These are phyloP conservation scores for Hypholoma sublateritium DNA, from an alignment of 768 basidiomycete species.

Conservation along the genomic window DNA sequence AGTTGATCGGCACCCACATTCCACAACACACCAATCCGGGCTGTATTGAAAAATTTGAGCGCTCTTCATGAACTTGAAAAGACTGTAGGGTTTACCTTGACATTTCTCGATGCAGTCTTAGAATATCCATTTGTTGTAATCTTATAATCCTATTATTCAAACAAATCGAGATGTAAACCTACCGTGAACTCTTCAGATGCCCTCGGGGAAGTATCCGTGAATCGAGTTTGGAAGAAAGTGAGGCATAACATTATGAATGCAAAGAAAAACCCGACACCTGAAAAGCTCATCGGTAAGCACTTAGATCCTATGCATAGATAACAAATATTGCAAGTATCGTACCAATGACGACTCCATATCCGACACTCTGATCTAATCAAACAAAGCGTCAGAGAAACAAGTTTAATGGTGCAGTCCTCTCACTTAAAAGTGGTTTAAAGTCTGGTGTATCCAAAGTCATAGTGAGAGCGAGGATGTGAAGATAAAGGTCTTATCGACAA, in stretches of 20 bases:
- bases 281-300: neutral
- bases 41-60: constrained; percentile 16
- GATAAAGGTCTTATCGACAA: neutral
- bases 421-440: constrained; percentile 41
- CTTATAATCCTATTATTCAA: too few relatives aligned
- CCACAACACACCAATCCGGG: constrained; percentile 52
- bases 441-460: constrained; percentile 21
- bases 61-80: neutral
- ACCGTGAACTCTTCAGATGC: constrained; percentile 52
- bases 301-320: neutral
- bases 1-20: constrained; percentile 29
- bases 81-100: constrained; percentile 30
- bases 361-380: constrained; percentile 39
- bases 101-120: constrained; percentile 44
- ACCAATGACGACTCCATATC: constrained; percentile 52
- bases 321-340: constrained; percentile 7
- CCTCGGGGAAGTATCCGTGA: constrained; percentile 42
- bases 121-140: too few relatives aligned
- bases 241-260: constrained; percentile 45
- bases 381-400: neutral
- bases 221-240: constrained; percentile 45
- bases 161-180: constrained; percentile 4
- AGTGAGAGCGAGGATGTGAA: neutral
- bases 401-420: neutral
- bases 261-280: constrained; percentile 53